Percentiles rank a stretch among this genome's conserved stretches.
These are phyloP conservation scores for Stereum hirsutum DNA, from an alignment of 1,284 basidiomycete species.

Conservation along the genomic window DNA sequence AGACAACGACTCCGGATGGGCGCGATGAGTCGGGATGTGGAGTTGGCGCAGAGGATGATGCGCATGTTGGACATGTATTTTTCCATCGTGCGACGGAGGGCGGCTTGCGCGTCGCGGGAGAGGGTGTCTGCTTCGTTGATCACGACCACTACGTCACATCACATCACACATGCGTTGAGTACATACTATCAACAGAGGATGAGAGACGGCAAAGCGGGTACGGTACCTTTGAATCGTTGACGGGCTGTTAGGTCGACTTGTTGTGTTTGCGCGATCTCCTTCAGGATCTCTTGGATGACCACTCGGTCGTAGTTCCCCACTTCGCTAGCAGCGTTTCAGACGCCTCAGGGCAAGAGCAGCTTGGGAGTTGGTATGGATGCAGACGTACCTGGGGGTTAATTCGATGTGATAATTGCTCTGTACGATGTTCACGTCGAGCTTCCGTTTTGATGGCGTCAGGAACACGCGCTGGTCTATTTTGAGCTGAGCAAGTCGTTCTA, in stretches of 20 bases:
- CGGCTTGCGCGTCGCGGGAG: constrained; percentile 94
- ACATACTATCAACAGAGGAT: not conserved
- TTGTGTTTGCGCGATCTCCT: constrained; percentile 98
- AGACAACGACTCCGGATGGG: constrained; percentile 96
- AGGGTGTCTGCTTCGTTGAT: constrained; percentile 98
- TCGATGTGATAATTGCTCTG: constrained; percentile 98
- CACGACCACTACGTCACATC: constrained; percentile 73
- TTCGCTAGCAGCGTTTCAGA: constrained; percentile 53
- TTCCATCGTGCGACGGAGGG: constrained; percentile 96
- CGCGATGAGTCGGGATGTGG: constrained; percentile 93
- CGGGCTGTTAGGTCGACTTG: constrained; percentile 95
- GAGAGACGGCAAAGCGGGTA: too few relatives aligned
- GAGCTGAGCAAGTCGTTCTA: constrained; percentile 43
- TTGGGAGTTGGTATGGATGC: not conserved
- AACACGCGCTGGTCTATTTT: constrained; percentile 99
- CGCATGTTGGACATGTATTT: constrained; percentile 99
- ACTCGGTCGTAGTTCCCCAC: constrained; percentile 94
- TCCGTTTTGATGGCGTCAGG: constrained; percentile 88
- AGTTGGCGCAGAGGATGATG: constrained; percentile 96
- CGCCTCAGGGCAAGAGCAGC: not conserved
- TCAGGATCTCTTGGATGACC: constrained; percentile 94
- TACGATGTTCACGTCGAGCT: constrained; percentile 95
- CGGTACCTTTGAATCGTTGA: constrained; percentile 90
- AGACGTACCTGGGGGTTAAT: constrained; percentile 83
- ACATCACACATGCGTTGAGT: constrained; percentile 2